These are phyloP conservation scores for Eimeria sp. DNA, from an alignment of 169 alveolate genomes.

Conservation along the genomic window DNA sequence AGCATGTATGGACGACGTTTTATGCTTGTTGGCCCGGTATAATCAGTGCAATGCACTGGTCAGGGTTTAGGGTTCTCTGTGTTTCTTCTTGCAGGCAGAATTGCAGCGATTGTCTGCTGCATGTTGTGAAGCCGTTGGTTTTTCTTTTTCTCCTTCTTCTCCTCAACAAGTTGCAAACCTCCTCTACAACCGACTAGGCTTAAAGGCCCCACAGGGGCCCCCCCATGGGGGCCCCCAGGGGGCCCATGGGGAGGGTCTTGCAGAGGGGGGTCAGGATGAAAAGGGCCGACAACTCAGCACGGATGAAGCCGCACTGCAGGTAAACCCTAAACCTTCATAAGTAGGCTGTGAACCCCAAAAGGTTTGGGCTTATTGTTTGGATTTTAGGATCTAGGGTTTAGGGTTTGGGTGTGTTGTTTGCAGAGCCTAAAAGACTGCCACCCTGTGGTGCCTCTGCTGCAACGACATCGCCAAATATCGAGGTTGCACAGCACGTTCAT, in stretches of 20 bases:
- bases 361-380: background rate
- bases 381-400: background rate
- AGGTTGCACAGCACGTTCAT: constrained; percentile 72
- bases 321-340: constrained; percentile 35
- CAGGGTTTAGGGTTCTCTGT: background rate
- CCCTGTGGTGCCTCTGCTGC: constrained; percentile 81
- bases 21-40: too few relatives aligned
- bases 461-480: constrained; percentile 69
- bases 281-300: constrained; percentile 4
- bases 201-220: background rate
- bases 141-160: constrained; percentile 29
- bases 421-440: constrained; percentile 76
- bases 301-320: constrained; percentile 17
- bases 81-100: constrained; percentile 6
- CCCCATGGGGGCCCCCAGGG: background rate
- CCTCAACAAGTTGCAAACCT: constrained; percentile 57
- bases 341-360: background rate
- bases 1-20: too few relatives aligned
- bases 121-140: background rate
- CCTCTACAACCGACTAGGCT: constrained; percentile 22
- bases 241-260: background rate
- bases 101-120: constrained; percentile 11
- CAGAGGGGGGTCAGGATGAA: too few relatives aligned
- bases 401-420: background rate
- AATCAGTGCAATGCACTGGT: too few relatives aligned